Evolutionary conservation across 768 basidiomycete species (phyloP).

Genomic region (Pholiota molesta): DNA sequence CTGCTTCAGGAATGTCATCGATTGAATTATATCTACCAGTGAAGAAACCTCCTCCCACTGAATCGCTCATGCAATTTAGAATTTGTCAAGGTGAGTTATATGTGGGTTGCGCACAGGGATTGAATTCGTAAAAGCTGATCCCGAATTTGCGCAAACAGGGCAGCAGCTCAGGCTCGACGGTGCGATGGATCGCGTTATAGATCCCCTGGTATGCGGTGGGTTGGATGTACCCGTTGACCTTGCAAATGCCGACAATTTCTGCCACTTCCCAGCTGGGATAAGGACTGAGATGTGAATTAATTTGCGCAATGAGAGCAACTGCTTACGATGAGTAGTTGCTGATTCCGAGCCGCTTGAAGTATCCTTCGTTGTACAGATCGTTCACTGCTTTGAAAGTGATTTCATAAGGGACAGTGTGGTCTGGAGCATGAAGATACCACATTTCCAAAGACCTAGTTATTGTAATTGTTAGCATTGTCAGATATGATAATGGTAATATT

Average conservation of each 20-base stretch:
- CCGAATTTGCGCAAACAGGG: constrained; percentile 62
- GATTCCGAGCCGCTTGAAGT: constrained; percentile 64
- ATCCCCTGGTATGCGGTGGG: constrained; percentile 60
- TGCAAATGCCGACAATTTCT: constrained; percentile 61
- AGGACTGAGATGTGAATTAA: not conserved
- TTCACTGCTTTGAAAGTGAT: constrained; percentile 57
- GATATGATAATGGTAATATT: not conserved
- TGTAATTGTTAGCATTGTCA: not conserved
- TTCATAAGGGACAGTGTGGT: constrained; percentile 58
- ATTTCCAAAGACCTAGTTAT: constrained; percentile 43
- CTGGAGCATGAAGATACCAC: constrained; percentile 65
- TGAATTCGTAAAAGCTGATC: constrained; percentile 59
- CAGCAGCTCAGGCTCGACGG: constrained; percentile 47
- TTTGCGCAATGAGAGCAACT: not conserved
- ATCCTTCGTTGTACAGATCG: constrained; percentile 57
- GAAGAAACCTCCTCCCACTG: constrained; percentile 63
- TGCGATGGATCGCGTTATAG: constrained; percentile 43
- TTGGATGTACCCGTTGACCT: constrained; percentile 52
- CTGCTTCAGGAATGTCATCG: constrained; percentile 45
- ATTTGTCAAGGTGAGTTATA: not conserved
- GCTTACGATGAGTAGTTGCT: constrained; percentile 60
- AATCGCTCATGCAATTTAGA: constrained; percentile 17
- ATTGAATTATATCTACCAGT: constrained; percentile 51
- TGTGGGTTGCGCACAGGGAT: constrained; percentile 42
- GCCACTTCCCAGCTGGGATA: constrained; percentile 58